These are phyloP conservation scores for Arthromyces matolae DNA, from an alignment of 768 basidiomycete genomes.

Conservation along the genomic window DNA sequence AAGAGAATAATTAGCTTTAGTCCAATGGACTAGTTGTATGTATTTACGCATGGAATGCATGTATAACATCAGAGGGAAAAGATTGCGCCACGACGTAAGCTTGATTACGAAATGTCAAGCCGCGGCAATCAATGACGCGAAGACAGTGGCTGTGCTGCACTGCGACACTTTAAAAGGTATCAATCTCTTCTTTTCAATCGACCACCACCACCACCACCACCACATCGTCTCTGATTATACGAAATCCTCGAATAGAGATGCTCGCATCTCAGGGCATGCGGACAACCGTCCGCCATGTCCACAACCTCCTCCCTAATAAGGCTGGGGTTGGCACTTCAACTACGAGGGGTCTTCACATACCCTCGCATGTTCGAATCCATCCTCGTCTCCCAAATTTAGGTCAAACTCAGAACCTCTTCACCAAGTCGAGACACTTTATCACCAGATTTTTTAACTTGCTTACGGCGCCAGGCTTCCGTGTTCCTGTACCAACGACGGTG, in stretches of 20 bases:
- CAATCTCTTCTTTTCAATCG: not conserved
- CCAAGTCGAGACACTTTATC: constrained; percentile 52
- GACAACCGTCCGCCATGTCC: constrained; percentile 37
- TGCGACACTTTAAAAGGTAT: not conserved
- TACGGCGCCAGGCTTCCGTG: constrained; percentile 50
- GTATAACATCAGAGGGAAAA: not conserved
- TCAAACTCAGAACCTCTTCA: constrained; percentile 43
- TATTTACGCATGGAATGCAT: not conserved
- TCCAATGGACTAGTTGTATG: not conserved
- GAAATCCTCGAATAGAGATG: constrained; percentile 16
- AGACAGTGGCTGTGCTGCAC: not conserved
- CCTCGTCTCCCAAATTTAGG: constrained; percentile 27
- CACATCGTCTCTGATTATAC: not conserved
- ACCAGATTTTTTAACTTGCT: constrained; percentile 54
- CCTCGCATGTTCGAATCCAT: constrained; percentile 34
- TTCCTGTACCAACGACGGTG: constrained; percentile 22
- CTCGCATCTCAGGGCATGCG: constrained; percentile 44
- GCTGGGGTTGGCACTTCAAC: constrained; percentile 21
- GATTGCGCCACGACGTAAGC: not conserved
- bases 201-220: not conserved
- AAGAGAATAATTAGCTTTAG: no score
- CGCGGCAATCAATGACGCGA: constrained; percentile 11
- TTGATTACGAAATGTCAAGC: not conserved
- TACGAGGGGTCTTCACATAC: constrained; percentile 42
- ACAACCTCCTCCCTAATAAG: constrained; percentile 27